Evolutionary conservation across 805 yeast species (phyloP).

Genomic region (Yarrowia deformans): DNA sequence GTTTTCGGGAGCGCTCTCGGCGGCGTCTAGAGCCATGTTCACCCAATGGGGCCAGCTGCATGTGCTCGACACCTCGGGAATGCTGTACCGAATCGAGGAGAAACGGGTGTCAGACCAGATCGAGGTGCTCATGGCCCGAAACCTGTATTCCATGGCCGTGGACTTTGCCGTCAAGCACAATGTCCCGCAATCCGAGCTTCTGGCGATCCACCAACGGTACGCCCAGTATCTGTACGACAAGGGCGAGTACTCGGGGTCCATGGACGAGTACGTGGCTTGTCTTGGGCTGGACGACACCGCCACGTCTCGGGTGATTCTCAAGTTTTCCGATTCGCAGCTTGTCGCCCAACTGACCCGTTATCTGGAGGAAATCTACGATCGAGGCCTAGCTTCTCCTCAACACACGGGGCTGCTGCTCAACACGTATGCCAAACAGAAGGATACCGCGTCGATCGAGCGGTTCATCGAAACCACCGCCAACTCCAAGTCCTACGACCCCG

Average conservation of each 20-base stretch:
- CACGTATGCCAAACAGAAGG: constrained; percentile 78
- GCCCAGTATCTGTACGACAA: constrained; percentile 77
- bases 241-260: constrained; percentile 71
- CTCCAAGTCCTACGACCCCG: constrained; percentile 59
- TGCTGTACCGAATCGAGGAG: constrained; percentile 71
- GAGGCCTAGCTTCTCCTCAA: constrained; percentile 68
- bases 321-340: constrained; percentile 78
- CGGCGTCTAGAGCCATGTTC: constrained; percentile 66
- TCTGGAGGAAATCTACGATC: constrained; percentile 64
- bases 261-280: constrained; percentile 72
- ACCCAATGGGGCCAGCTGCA: constrained; percentile 63
- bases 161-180: constrained; percentile 60
- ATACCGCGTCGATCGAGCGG: constrained; percentile 60
- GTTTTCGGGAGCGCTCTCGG: constrained; percentile 71
- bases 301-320: constrained; percentile 77
- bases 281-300: constrained; percentile 51
- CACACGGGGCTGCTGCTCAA: constrained; percentile 82
- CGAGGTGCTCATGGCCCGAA: constrained; percentile 70
- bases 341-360: constrained; percentile 69
- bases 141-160: constrained; percentile 75
- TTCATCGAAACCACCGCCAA: constrained; percentile 56
- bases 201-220: constrained; percentile 60
- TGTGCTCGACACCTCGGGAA: constrained; percentile 76
- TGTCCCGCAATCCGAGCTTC: constrained; percentile 48
- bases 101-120: constrained; percentile 72